Conservation (phyloP, 371 early-diverging fungal genomes). For the Mucor irregularis region DNA sequence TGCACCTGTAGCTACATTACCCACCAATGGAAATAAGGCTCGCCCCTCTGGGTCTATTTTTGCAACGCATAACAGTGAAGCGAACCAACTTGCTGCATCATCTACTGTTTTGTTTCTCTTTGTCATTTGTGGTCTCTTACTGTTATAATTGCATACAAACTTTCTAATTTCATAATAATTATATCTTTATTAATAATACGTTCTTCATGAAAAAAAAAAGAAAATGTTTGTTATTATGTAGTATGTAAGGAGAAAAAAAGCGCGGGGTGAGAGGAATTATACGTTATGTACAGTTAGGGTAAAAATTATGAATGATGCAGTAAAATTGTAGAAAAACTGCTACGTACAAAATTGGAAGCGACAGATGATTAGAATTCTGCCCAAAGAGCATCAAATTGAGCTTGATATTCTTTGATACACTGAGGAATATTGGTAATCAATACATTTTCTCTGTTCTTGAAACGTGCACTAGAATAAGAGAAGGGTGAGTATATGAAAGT, state of each 20-base stretch:
- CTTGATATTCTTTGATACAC: conserved; percentile 52
- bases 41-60: conserved; percentile 26
- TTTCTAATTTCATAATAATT: no score
- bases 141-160: no score
- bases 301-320: not conserved
- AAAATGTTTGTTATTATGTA: no score
- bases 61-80: conserved; percentile 16
- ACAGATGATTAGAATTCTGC: conserved; percentile 34
- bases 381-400: conserved; percentile 57
- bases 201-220: no score
- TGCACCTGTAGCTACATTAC: conserved; percentile 19
- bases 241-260: no score
- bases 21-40: conserved; percentile 14
- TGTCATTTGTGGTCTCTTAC: not conserved
- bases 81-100: no score
- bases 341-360: no score
- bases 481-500: not conserved
- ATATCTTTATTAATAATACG: no score
- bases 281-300: no score
- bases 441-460: conserved; percentile 60
- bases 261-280: no score
- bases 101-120: no score
- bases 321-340: not conserved
- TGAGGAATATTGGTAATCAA: conserved; percentile 54
- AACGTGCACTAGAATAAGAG: conserved; percentile 45